A percentile compares a stretch with the other conserved stretches of the same genome.
Evolutionary conservation across 345 rosid species (phyloP).

Genomic region (Salix caprea): DNA sequence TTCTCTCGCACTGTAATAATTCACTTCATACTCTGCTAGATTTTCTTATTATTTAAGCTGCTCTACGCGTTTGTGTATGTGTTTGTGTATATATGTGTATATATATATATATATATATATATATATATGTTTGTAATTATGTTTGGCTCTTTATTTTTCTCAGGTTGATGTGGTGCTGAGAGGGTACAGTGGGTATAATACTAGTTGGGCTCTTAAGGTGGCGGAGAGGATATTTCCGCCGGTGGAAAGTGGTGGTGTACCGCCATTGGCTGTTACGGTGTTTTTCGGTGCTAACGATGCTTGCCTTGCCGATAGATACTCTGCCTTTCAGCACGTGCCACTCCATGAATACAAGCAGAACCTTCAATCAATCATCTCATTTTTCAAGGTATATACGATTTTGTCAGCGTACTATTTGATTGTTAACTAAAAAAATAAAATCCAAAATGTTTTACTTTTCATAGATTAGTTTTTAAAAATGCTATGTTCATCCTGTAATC

Average conservation of each 20-base stretch:
- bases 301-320: constrained; percentile 68
- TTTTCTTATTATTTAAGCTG: not conserved
- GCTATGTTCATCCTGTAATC: too few species aligned
- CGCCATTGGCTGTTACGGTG: constrained; percentile 57
- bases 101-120: not conserved
- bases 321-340: constrained; percentile 89
- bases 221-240: constrained; percentile 52
- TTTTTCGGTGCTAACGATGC: constrained; percentile 96
- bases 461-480: too few species aligned
- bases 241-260: constrained; percentile 21
- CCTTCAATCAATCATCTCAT: constrained; percentile 56
- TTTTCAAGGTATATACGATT: constrained; percentile 44
- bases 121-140: not conserved
- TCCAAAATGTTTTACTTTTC: too few species aligned
- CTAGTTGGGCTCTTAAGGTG: constrained; percentile 79
- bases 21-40: not conserved
- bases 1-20: constrained; percentile 61
- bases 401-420: too few species aligned
- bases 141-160: not conserved
- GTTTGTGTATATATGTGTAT: not conserved
- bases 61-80: not conserved
- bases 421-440: too few species aligned
- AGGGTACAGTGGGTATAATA: constrained; percentile 81
- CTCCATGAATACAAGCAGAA: constrained; percentile 61
- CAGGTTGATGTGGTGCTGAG: constrained; percentile 67